A percentile compares a stretch with the other conserved stretches of the same genome.
Conservation (phyloP, 805 yeast genomes). For the Wickerhamomyces chaumierensis region DNA sequence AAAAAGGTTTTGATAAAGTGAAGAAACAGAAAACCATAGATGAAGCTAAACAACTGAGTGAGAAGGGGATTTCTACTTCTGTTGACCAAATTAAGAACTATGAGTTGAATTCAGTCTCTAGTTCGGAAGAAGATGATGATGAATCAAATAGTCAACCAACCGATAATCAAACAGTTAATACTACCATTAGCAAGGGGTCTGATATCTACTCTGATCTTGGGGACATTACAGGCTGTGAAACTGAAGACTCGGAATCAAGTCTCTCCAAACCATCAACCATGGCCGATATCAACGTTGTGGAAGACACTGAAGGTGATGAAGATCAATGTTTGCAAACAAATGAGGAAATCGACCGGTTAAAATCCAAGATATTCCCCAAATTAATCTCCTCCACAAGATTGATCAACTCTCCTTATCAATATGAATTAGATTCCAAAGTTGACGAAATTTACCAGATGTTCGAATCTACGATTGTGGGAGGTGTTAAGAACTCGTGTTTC, state of each 20-base stretch:
- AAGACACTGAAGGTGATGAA: slow-evolving; percentile 1
- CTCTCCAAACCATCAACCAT: no score
- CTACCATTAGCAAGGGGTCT: no score
- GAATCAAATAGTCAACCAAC: no score
- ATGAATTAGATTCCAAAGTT: slow-evolving; percentile 26
- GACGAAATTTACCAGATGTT: slow-evolving; percentile 46
- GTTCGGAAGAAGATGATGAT: no score
- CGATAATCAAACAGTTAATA: no score
- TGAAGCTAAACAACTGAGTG: not conserved
- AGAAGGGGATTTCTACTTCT: no score
- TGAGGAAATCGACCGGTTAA: slow-evolving; percentile 1
- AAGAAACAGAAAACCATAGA: not conserved
- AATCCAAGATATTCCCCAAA: slow-evolving; percentile 16
- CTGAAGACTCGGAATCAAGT: no score
- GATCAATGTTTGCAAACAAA: slow-evolving; percentile 1
- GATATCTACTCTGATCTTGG: no score
- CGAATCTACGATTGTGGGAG: slow-evolving; percentile 50
- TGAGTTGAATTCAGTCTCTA: no score
- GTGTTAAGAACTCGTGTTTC: slow-evolving; percentile 74
- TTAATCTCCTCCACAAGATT: slow-evolving; percentile 16
- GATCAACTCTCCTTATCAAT: slow-evolving; percentile 10
- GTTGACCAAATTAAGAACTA: no score
- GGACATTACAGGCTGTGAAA: no score
- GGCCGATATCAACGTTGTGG: no score
- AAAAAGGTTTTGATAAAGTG: not conserved